phyloP scores from a whole-genome alignment of 2,329 filamentous ascomycete genomes.

The Colletotrichum neosansevieriae region DNA sequence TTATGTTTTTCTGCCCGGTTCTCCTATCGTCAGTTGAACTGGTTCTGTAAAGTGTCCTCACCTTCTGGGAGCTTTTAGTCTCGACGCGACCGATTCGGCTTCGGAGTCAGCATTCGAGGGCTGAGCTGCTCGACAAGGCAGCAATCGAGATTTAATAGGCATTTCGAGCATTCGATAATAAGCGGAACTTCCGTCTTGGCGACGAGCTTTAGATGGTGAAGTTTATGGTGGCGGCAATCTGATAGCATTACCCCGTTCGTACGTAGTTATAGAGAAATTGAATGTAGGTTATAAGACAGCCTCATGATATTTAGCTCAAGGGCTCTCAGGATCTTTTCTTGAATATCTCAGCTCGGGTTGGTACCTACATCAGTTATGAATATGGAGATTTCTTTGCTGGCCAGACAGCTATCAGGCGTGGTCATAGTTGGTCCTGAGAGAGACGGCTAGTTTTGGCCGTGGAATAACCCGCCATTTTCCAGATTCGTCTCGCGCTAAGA shows the following conservation, averaged over 20 bases:
- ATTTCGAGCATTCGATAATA: conserved; percentile 18
- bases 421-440: too few relatives aligned
- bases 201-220: conserved; percentile 20
- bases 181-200: conserved; percentile 15
- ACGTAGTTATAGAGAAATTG: conserved; percentile 38
- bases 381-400: too few relatives aligned
- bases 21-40: conserved; percentile 26
- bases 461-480: too few relatives aligned
- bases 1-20: conserved; percentile 30
- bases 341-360: too few relatives aligned
- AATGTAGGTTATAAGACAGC: conserved; percentile 30
- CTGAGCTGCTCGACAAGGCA: conserved; percentile 27
- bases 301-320: neutral
- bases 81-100: conserved; percentile 38
- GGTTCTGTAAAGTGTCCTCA: conserved; percentile 40
- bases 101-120: conserved; percentile 20
- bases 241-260: conserved; percentile 33
- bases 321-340: too few relatives aligned
- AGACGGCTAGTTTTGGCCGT: too few relatives aligned
- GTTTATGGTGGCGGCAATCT: conserved; percentile 30
- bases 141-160: conserved; percentile 24
- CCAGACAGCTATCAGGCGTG: too few relatives aligned
- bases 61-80: conserved; percentile 40
- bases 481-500: too few relatives aligned
- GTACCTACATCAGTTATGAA: too few relatives aligned